Evolutionary conservation across 495 filamentous ascomycete genomes (phyloP).

Genomic region (Bryoglossum gracile): DNA sequence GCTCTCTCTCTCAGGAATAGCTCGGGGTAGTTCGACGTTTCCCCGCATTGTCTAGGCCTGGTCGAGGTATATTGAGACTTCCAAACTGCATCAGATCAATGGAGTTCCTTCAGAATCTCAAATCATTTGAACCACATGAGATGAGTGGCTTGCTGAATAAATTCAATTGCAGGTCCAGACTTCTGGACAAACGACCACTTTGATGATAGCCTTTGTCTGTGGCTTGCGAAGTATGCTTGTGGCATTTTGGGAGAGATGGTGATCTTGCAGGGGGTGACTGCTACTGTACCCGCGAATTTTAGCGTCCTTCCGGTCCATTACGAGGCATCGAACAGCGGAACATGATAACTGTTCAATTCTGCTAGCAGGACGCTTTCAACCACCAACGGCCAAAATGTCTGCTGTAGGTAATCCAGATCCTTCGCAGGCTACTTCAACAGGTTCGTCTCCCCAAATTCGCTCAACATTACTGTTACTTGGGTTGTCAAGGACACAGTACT

Average conservation of each 20-base stretch:
- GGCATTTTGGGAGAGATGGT: too few relatives aligned
- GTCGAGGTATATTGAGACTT: neutral
- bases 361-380: neutral
- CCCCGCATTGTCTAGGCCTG: neutral
- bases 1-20: too few relatives aligned
- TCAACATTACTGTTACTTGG: too few relatives aligned
- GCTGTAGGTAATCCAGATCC: constrained; percentile 23
- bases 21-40: neutral
- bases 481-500: too few relatives aligned
- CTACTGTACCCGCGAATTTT: too few relatives aligned
- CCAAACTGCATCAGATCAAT: neutral
- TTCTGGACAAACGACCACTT: neutral
- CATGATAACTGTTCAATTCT: neutral
- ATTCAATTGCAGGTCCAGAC: neutral
- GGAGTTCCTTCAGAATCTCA: neutral
- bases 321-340: too few relatives aligned
- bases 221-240: too few relatives aligned
- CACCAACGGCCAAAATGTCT: constrained; percentile 21
- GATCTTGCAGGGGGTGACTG: too few relatives aligned
- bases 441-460: constrained; percentile 16
- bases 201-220: too few relatives aligned
- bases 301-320: too few relatives aligned
- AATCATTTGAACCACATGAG: neutral
- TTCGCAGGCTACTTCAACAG: constrained; percentile 21
- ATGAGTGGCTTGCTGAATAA: neutral